Evolutionary conservation across 2,329 filamentous ascomycete genomes (phyloP).

Genomic region (Alternaria sp.): DNA sequence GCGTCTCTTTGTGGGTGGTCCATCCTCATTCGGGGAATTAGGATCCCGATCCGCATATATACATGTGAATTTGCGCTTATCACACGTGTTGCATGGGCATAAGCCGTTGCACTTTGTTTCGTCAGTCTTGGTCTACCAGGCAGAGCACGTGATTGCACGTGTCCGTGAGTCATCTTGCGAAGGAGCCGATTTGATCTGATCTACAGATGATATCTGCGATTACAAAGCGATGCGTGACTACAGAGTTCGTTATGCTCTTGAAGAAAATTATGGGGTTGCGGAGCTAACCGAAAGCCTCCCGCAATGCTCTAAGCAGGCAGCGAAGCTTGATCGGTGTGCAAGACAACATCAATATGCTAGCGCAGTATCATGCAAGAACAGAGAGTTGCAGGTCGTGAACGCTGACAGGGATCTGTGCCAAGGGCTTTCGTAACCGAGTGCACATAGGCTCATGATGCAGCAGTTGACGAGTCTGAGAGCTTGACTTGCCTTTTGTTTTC

Average conservation of each 20-base stretch:
- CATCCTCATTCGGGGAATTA: conserved; percentile 46
- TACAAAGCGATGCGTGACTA: neutral
- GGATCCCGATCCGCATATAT: conserved; percentile 50
- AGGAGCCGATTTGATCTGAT: neutral
- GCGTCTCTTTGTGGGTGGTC: conserved; percentile 49
- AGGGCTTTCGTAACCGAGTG: neutral
- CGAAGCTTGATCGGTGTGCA: neutral
- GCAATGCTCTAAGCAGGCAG: neutral
- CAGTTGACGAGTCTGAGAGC: conserved; percentile 4
- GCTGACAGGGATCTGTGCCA: conserved; percentile 2
- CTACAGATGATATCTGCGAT: neutral
- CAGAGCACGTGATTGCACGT: neutral
- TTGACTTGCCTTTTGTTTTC: conserved; percentile 71
- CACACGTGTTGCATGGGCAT: conserved; percentile 67
- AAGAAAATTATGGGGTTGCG: neutral
- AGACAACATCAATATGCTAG: neutral
- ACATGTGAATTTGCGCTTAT: conserved; percentile 58
- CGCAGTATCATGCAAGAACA: neutral
- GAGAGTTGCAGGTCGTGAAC: neutral
- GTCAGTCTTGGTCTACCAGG: conserved; percentile 18
- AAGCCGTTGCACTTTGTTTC: conserved; percentile 65
- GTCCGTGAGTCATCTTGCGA: neutral
- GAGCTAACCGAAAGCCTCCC: neutral
- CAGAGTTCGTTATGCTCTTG: neutral
- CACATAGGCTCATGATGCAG: neutral